Evolutionary conservation across 805 yeast genomes (phyloP), one percentile per base, ranked within the genome.

Genomic region (Priceomyces castillae): DNA sequence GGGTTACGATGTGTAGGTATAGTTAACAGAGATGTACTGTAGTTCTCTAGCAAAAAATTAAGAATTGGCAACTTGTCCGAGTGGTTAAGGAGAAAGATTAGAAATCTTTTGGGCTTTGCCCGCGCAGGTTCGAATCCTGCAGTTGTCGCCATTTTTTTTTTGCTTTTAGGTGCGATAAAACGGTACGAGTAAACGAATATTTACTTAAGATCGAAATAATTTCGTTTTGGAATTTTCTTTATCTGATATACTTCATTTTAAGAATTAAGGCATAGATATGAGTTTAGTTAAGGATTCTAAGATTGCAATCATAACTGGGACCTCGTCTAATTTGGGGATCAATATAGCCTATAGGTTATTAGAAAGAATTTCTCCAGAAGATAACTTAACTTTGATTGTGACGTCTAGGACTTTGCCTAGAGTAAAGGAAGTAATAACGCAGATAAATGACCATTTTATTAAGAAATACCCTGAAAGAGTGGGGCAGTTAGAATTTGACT

Each of bases 341-440:
- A 86, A 88, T 53, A 85, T 90, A 18, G 96, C 95, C 7, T 81
- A 84, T 59, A 73, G 97, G 40, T 69, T 94, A 22, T 71, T 94
- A 5, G 83, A 81, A 43, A 74, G 77, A 34, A 61, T 79, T 2
- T 81, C 84, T 4, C 59, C 68, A 1, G 71, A 72, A 15, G 68
- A 69, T 7, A 71, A 84, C 46, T 56, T 94, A 38, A 90, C 97
- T 1, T 69, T 94, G 7, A 81, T 94, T 9, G 90, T 92, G 9
- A 90, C 98, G 0, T 86, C 97, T 3, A 74, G 99, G 52, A 87
- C 96, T 0, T 71, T 92, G 37, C 90, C 95, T 6, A 80, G 89
- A 44, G 97, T 83, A 3, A 82, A 82, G 44, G 89, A 85, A 49
- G 83, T 83, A 17, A 86, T 92, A 39, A 73, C 70, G 19, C 63